Conservation (phyloP, 129 eudicot genomes). For the Tanacetum coccineum region DNA sequence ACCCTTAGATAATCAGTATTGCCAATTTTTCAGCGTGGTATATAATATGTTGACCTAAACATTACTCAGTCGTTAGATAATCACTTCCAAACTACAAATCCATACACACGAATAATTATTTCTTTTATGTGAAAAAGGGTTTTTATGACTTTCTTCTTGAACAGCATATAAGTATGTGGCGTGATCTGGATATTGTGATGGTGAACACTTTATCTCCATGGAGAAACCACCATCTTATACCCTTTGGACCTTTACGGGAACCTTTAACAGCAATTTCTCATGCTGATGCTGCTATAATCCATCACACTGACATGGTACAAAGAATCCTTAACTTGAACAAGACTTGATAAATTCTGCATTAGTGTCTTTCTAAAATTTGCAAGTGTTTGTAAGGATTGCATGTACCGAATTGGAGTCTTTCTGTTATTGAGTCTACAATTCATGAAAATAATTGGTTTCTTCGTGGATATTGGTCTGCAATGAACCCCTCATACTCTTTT, state of each 20-base stretch:
- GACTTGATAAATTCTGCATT: neutral
- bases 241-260: constrained; percentile 88
- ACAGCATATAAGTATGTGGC: constrained; percentile 71
- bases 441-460: constrained; percentile 37
- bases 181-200: constrained; percentile 86
- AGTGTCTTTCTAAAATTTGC: neutral
- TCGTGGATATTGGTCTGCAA: constrained; percentile 51
- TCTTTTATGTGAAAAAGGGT: neutral
- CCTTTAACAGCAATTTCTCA: constrained; percentile 69
- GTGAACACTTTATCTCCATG: constrained; percentile 81
- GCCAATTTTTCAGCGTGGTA: too few relatives aligned
- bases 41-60: neutral
- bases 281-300: constrained; percentile 69
- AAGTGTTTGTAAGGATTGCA: constrained; percentile 31
- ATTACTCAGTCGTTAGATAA: neutral
- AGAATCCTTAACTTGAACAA: constrained; percentile 1
- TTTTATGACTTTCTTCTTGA: constrained; percentile 13
- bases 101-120: neutral
- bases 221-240: constrained; percentile 69
- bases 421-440: constrained; percentile 41
- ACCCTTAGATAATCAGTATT: too few relatives aligned
- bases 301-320: constrained; percentile 93
- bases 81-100: neutral
- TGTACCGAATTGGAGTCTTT: constrained; percentile 42
- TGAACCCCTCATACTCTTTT: constrained; percentile 65